Conservation (phyloP, 192 early-diverging fungal genomes). For the Linderina pennispora region DNA sequence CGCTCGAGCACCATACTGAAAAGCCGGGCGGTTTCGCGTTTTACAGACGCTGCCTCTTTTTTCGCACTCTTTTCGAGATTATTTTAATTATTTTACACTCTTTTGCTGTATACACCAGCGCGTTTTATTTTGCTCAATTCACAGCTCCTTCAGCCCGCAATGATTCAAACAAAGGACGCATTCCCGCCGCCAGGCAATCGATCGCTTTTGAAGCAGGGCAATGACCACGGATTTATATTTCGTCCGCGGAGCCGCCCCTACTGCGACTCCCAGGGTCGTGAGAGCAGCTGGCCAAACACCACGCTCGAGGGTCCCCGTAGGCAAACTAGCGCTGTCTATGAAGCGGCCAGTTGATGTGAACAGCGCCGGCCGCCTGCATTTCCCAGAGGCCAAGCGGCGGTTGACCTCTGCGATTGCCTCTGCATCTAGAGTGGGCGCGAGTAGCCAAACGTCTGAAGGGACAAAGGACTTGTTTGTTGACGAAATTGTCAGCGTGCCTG, state of each 20-base stretch:
- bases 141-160: background rate
- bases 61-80: constrained; percentile 9
- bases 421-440: too few species aligned
- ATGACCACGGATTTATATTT: constrained; percentile 47
- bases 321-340: too few species aligned
- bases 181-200: background rate
- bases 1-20: too few species aligned
- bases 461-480: background rate
- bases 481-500: constrained; percentile 36
- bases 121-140: constrained; percentile 18
- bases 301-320: background rate
- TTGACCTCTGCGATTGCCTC: constrained; percentile 7
- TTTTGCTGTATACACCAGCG: constrained; percentile 3
- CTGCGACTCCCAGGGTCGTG: background rate
- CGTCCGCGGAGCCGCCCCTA: constrained; percentile 7
- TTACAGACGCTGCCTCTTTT: too few species aligned
- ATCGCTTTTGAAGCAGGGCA: constrained; percentile 4
- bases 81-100: constrained; percentile 1
- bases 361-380: constrained; percentile 12
- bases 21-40: too few species aligned
- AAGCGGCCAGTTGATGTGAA: too few species aligned
- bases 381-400: constrained; percentile 35
- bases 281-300: background rate
- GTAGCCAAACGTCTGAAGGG: too few species aligned
- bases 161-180: background rate